Evolutionary conservation across 345 rosid genomes (phyloP).

Genomic region (Aurinia saxatilis): DNA sequence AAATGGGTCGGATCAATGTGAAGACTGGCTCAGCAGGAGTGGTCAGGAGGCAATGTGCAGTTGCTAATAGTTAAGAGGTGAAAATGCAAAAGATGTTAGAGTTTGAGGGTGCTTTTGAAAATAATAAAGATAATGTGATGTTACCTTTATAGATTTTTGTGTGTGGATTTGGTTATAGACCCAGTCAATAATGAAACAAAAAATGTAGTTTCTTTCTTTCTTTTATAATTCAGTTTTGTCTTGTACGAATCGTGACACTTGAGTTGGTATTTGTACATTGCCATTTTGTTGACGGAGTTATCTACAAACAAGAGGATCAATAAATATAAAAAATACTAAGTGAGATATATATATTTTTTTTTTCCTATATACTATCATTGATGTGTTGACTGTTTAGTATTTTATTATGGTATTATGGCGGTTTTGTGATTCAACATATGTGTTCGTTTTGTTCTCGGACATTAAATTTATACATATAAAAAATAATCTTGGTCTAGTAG

Average conservation of each 20-base stretch:
- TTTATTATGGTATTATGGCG: too few species aligned
- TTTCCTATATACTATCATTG: too few species aligned
- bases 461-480: too few species aligned
- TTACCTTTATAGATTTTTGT: slow-evolving; percentile 14
- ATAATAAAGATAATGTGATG: slow-evolving; percentile 7
- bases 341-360: too few species aligned
- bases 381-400: too few species aligned
- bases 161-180: slow-evolving; percentile 15
- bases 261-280: slow-evolving; percentile 5
- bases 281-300: not conserved
- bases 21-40: slow-evolving; percentile 61
- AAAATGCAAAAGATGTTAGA: not conserved
- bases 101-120: slow-evolving; percentile 9
- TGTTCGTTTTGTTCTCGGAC: too few species aligned
- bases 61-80: slow-evolving; percentile 41
- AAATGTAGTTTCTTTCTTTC: too few species aligned
- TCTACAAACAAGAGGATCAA: not conserved
- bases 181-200: slow-evolving; percentile 4
- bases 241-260: slow-evolving; percentile 11
- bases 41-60: slow-evolving; percentile 61
- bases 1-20: slow-evolving; percentile 58
- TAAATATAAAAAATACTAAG: too few species aligned
- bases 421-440: too few species aligned
- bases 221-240: not conserved
- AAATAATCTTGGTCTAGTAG: too few species aligned